Evolutionary conservation across 2,329 filamentous ascomycete species (phyloP).

Genomic region (Amauroascus verrucosus): DNA sequence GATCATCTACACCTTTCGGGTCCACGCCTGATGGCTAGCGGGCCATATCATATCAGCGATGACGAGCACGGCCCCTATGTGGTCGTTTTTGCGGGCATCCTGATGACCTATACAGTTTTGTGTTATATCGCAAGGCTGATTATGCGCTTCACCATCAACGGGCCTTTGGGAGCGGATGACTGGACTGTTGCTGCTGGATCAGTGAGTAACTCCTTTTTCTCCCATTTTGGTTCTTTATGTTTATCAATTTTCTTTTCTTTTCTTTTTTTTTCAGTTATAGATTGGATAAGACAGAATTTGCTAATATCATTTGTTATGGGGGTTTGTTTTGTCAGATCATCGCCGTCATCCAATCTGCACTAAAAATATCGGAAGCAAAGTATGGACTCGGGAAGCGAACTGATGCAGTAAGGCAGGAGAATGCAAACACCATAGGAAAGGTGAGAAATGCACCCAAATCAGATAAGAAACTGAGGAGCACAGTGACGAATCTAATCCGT

Average conservation of each 20-base stretch:
- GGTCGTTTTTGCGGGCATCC: slow-evolving; percentile 13
- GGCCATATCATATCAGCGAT: slow-evolving; percentile 14
- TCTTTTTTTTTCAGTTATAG: too few relatives aligned
- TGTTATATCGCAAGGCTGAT: slow-evolving; percentile 15
- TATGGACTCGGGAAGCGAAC: slow-evolving; percentile 15
- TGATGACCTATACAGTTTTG: slow-evolving; percentile 16
- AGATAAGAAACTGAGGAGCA: not conserved
- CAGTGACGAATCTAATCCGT: not conserved
- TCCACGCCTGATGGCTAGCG: not conserved
- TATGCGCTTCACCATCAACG: slow-evolving; percentile 17
- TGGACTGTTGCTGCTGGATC: slow-evolving; percentile 15
- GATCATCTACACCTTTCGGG: not conserved
- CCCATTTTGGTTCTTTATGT: not conserved
- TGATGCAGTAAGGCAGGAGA: not conserved
- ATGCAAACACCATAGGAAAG: slow-evolving; percentile 12
- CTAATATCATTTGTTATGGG: not conserved
- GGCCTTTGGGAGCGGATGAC: slow-evolving; percentile 16
- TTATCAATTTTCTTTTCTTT: too few relatives aligned
- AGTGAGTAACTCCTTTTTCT: slow-evolving; percentile 5
- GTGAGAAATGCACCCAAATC: slow-evolving; percentile 1
- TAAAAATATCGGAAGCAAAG: slow-evolving; percentile 15
- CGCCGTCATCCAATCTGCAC: slow-evolving; percentile 14
- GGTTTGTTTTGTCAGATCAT: slow-evolving; percentile 10
- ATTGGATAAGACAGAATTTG: too few relatives aligned
- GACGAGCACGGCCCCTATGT: slow-evolving; percentile 16